Conservation (phyloP, 2,329 filamentous ascomycete species). For the Trichophyton schoenleinii region DNA sequence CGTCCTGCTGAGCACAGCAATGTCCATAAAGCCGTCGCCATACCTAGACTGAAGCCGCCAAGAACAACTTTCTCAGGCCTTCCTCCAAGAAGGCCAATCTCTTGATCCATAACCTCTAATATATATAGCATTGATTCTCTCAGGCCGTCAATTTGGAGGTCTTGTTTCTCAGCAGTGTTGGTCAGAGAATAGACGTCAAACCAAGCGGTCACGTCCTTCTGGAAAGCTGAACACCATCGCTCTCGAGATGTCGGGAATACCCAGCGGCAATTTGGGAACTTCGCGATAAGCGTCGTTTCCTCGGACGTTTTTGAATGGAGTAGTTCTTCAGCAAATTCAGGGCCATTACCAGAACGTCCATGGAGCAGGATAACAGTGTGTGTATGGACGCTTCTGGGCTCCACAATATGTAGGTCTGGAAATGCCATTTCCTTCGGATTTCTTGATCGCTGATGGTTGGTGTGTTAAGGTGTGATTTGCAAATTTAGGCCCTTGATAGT, state of each 20-base stretch:
- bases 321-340: slow-evolving; percentile 38
- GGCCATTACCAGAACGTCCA: slow-evolving; percentile 36
- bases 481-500: no score
- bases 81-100: slow-evolving; percentile 24
- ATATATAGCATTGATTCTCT: slow-evolving; percentile 28
- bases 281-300: slow-evolving; percentile 21
- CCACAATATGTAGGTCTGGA: slow-evolving; percentile 15
- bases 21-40: slow-evolving; percentile 30
- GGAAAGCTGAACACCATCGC: slow-evolving; percentile 29
- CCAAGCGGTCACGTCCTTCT: slow-evolving; percentile 39
- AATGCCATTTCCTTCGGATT: slow-evolving; percentile 3
- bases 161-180: slow-evolving; percentile 25
- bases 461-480: no score
- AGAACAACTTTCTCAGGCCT: slow-evolving; percentile 24
- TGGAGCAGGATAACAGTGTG: slow-evolving; percentile 30
- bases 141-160: slow-evolving; percentile 30
- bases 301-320: slow-evolving; percentile 27
- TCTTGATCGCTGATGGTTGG: no score
- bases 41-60: slow-evolving; percentile 40
- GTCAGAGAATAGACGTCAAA: slow-evolving; percentile 37
- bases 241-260: slow-evolving; percentile 35
- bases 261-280: slow-evolving; percentile 29
- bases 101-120: slow-evolving; percentile 24
- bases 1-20: slow-evolving; percentile 24
- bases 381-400: slow-evolving; percentile 8